Evolutionary conservation across 495 filamentous ascomycete genomes (phyloP), one percentile per base, ranked within the genome.

Genomic region (Ascodesmis nigricans): DNA sequence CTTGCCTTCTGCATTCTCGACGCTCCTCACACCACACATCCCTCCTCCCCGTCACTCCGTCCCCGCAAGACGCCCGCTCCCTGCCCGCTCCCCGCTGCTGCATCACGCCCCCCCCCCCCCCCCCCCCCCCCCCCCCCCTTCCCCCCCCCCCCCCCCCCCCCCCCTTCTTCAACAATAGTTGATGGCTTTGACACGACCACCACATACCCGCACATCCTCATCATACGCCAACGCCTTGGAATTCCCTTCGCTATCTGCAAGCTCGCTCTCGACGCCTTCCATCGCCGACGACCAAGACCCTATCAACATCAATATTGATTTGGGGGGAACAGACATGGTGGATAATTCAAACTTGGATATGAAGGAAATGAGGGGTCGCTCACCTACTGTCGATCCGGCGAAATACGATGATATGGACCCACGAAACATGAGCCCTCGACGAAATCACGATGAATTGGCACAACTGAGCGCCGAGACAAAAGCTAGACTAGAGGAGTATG

Each of bases 391-490:
- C 4, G 47, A 50, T 20, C 24, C 36, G 21, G 35, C 45, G 27
- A 31, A 44, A 19, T 52, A 47, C 14, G 80, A 78, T 13, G 75
- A 75, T 2, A 73, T 81, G 53, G 87, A 93, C 52, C 82, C 84
- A 24, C 62, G 84, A 37, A 73, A 80, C 26, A 97, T 97, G 87
- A 91, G 81, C 54, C 87, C 87, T 1, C 67, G 84, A 40, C 65
- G 83, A 45, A 90, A 77, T 43, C 90, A 71, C 38, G 79, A 80
- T 31, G 84, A 97, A 45, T 60, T 91, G 19, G 77, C 91, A 46
- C 66, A 66, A 44, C 64, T 97, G 59, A 72, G 80, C 33, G 69
- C 76, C 49, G 78, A 83, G 45, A 79, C 82, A 29, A 64, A 72
- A 29, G 55, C 65, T 42, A 64, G 67, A 16, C 55, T 78, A 40